phyloP scores from a whole-genome alignment of 2,329 filamentous ascomycete species.

The Boeremia exigua region DNA sequence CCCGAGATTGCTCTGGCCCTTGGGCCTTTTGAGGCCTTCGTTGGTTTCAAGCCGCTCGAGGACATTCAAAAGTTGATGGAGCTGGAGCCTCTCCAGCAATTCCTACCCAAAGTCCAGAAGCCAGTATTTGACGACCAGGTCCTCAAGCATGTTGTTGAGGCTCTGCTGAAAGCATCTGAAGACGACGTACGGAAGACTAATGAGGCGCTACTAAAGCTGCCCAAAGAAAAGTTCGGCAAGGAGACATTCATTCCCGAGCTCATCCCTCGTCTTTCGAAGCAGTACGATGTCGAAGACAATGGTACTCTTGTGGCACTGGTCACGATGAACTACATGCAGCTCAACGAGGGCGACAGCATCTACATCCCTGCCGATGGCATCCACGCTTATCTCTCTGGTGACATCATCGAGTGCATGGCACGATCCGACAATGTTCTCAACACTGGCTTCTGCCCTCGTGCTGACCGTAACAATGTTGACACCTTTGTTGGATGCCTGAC shows the following conservation, averaged over 20 bases:
- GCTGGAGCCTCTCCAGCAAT: slow-evolving; percentile 61
- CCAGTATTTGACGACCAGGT: slow-evolving; percentile 62
- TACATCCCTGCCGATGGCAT: slow-evolving; percentile 77
- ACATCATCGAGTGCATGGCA: slow-evolving; percentile 82
- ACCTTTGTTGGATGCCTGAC: slow-evolving; percentile 68
- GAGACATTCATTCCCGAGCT: slow-evolving; percentile 68
- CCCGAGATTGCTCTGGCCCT: slow-evolving; percentile 79
- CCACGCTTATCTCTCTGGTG: slow-evolving; percentile 74
- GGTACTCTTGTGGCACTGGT: slow-evolving; percentile 72
- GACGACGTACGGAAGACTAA: slow-evolving; percentile 61
- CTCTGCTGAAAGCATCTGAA: slow-evolving; percentile 62
- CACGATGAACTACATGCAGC: slow-evolving; percentile 75
- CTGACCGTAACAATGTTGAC: slow-evolving; percentile 68
- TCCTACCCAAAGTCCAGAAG: slow-evolving; percentile 55
- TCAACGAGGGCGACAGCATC: slow-evolving; percentile 70
- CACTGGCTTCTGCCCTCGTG: slow-evolving; percentile 73
- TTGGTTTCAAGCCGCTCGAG: slow-evolving; percentile 71
- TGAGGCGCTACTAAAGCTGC: slow-evolving; percentile 57
- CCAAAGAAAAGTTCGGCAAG: slow-evolving; percentile 57
- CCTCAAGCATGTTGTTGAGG: slow-evolving; percentile 62
- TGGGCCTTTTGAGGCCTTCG: slow-evolving; percentile 75
- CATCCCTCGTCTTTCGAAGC: slow-evolving; percentile 66
- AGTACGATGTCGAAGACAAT: slow-evolving; percentile 69
- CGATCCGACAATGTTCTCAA: slow-evolving; percentile 77
- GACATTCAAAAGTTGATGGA: slow-evolving; percentile 66